Evolutionary conservation across 768 basidiomycete genomes (phyloP), one percentile per base, ranked within the genome.

Genomic region (Leccinellum albellum): DNA sequence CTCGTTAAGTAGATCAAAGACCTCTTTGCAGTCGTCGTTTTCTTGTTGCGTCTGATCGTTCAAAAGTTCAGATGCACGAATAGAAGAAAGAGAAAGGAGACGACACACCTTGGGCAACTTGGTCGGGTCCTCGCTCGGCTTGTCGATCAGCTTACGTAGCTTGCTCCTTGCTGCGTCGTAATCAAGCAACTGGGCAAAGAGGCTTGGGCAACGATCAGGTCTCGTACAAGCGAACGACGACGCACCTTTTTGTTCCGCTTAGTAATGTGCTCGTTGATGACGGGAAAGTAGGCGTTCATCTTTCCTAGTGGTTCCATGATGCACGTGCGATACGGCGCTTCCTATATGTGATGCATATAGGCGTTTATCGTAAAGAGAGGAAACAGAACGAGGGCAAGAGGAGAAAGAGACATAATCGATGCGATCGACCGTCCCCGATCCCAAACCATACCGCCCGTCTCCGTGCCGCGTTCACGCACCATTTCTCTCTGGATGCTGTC

Each of bases 201-300:
- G 40, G n/a, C 8, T 10, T 57, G 3, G 20, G 50, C 32, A 32
- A 59, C 14, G 32, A 13, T 20, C 24, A 6, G 13, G 28, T 26
- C 28, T 24, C 28, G 23, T 13, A 24, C 14, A 9, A 21, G 35
- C 21, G 17, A n/a, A 6, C 2, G 10, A 60, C 42, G 24, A 58
- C 67, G 6, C 42, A 92, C 95, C 84, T 98, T 99, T 80, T 99
- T 96, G 75, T 96, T 91, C 53, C 97, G 84, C 75, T 99, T 99
- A 52, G 83, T 58, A 60, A 99, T 93, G 55, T 95, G 91, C 57
- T 95, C 92, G 69, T 97, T 97, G 71, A 98, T 86, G 31, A 91
- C 76, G 3, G 94, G 92, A 75, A 93, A 96, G 73, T 97, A 97
- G 0, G 91, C 88, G 69, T 91, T 93, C 86, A 99, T 92, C 77